These are phyloP conservation scores for Handroanthus guayacan DNA, from an alignment of 257 asterid species.

Conservation along the genomic window DNA sequence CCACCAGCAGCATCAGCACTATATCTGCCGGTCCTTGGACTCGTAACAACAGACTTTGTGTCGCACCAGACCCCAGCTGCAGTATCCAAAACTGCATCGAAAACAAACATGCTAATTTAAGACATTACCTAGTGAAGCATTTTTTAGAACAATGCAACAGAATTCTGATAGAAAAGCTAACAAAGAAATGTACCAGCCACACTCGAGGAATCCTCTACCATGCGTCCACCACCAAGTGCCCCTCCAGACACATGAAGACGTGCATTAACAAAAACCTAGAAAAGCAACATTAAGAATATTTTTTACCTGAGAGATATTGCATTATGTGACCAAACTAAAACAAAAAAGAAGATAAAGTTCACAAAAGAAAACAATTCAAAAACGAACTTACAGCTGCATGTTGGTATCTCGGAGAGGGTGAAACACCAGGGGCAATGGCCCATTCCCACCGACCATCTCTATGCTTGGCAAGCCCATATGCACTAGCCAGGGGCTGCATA, in stretches of 20 bases:
- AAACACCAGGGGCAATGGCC: conserved; percentile 99
- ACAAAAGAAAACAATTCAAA: conserved; percentile 3
- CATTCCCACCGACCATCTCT: conserved; percentile 99
- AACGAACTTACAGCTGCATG: conserved; percentile 87
- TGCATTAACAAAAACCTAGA: conserved; percentile 96
- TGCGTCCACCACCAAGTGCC: conserved; percentile 99
- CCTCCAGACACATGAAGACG: conserved; percentile 99
- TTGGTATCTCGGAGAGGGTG: conserved; percentile 96
- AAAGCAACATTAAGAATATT: conserved; percentile 25
- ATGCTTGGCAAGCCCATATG: conserved; percentile 98
- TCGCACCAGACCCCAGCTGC: conserved; percentile 99
- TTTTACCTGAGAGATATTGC: not conserved
- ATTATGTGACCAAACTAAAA: conserved; percentile 20
- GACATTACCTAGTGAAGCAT: not conserved
- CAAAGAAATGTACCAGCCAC: conserved; percentile 71
- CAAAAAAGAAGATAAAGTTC: conserved; percentile 1
- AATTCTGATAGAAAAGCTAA: conserved; percentile 21
- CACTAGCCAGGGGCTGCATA: conserved; percentile 92
- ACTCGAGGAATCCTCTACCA: conserved; percentile 99
- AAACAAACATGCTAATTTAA: conserved; percentile 19
- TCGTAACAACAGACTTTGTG: conserved; percentile 88
- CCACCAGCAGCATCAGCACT: conserved; percentile 99
- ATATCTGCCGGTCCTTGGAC: conserved; percentile 89
- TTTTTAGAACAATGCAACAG: conserved; percentile 7
- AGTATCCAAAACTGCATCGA: conserved; percentile 85